Conservation (phyloP, 164 flowering plant species). For the Stephania japonica region DNA sequence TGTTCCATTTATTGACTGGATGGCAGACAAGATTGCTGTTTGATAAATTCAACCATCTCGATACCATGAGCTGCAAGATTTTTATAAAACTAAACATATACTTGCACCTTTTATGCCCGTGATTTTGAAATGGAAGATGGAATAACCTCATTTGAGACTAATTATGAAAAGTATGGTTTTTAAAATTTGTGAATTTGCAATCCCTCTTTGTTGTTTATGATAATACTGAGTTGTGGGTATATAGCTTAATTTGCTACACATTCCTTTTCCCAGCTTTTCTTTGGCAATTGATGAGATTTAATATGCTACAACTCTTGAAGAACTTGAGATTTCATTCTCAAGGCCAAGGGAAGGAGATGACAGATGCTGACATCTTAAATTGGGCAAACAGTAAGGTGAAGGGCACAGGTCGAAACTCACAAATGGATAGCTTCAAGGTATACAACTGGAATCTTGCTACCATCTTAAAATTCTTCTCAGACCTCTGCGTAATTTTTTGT, state of each 20-base stretch:
- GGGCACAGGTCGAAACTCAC: conserved; percentile 54
- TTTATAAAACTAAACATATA: background rate
- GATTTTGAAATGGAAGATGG: background rate
- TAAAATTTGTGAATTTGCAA: conserved; percentile 38
- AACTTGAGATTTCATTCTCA: conserved; percentile 69
- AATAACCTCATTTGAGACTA: background rate
- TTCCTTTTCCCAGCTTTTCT: conserved; percentile 58
- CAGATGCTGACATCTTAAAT: conserved; percentile 68
- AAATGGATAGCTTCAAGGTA: conserved; percentile 87
- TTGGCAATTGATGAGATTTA: conserved; percentile 93
- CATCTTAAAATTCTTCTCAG: background rate
- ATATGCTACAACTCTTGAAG: conserved; percentile 80
- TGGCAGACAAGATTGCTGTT: background rate
- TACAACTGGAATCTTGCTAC: background rate
- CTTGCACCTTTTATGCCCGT: background rate
- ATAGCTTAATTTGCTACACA: background rate
- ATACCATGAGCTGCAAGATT: background rate
- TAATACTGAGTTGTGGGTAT: background rate
- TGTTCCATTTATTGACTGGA: no score
- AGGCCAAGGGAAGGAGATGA: conserved; percentile 82
- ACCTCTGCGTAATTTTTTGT: background rate
- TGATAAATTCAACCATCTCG: background rate
- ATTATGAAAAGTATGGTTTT: background rate
- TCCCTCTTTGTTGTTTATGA: background rate
- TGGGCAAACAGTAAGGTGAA: conserved; percentile 90